Evolutionary conservation across 306 rosid species (phyloP), one percentile per base, ranked within the genome.

Genomic region (Vachellia collinsii): DNA sequence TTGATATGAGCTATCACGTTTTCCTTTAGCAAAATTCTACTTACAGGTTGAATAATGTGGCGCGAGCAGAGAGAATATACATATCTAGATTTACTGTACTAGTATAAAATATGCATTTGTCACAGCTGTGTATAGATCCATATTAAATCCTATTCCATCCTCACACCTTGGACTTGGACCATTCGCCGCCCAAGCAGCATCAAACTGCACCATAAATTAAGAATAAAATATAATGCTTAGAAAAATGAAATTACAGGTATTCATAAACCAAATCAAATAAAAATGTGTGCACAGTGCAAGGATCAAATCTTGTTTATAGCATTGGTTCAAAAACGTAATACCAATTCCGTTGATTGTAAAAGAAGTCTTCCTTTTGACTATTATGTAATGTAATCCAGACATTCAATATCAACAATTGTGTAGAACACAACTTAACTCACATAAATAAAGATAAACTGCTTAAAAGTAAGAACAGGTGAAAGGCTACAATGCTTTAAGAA

Each of bases 1-100:
- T 77, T 61, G 54, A 50, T 46, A 72, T 47, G 76, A 43, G 78
- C 78, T 34, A 53, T 29, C 34, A 74, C 64, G 76, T 39, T 42
- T 77, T 42, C 39, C 70, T 11, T 56, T 46, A 47, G 65, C 84
- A 81, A 87, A 87, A 81, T 78, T 75, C 74, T 87, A 87, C 90
- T 81, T 81, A 84, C 87, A 87, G 61, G 22, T 74, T 74, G 81
- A 75, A 34, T 54, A 48, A 34, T 68, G 81, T 43, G 42, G 23
- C 41, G 70, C 41, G 70, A 59, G 54, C 70, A 64, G 19, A 75
- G 63, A 47, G 77, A 83, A 78, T 84, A 80, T 82, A 63, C 59
- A 78, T 62, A 39, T 78, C 48, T 23, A 81, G 25, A 74, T 80
- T 80, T 74, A 79, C 77, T 74, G 81, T 72, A 62, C 12, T 19